Base-by-base conservation (phyloP, 2,329 filamentous ascomycete genomes). In the Aspergillus ibericus region DNA sequence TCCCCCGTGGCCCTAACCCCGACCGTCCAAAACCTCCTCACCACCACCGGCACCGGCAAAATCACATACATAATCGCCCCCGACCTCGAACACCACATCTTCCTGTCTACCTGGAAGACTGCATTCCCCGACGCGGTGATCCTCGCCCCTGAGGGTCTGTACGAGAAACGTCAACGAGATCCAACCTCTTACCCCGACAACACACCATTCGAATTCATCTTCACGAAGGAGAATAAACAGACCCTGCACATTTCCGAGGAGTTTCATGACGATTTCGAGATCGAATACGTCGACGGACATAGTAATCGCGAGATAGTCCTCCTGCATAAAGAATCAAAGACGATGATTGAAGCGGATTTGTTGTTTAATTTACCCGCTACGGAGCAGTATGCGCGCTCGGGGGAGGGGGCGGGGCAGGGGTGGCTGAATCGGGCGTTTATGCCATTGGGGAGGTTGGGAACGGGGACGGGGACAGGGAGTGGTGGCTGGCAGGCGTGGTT, bases 1-100 rank as follows among this genome's bases (percentile, higher is more conserved):
- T 48, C 44, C 9, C 44, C 44, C 44, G 44, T 48, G 5, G 25
- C 44, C 10, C 44, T 97, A 58, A 97, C 92, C 5, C 83, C 88
- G 5, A 85, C 88, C 57, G 87, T 92, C 44, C 29, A 32, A 10
- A 85, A 82, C 61, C 78, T 89, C 53, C 77, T 82, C 58, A 75
- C 85, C n/a, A 81, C 85, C 18, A 74, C 78, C 35, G 78, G 90
- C 60, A 86, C 86, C 62, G 87, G 88, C 53, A 82, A 86, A 48
- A 85, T 97, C 49, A 84, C 83, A 65, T 98, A 97, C 81, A 87
- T 98, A 64, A 81, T 93, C 29, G 93, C 93, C 0, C 86, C 88
- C 0, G 93, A 98, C 75, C 83, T 90, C 53, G 92, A 98, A 80
- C 93, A 98, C 77, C 93, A 98, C 82, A 92, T 98, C 73, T 96